Evolutionary conservation across 2,329 filamentous ascomycete species (phyloP), one percentile per base, ranked within the genome.

Genomic region (Fusarium hostae): DNA sequence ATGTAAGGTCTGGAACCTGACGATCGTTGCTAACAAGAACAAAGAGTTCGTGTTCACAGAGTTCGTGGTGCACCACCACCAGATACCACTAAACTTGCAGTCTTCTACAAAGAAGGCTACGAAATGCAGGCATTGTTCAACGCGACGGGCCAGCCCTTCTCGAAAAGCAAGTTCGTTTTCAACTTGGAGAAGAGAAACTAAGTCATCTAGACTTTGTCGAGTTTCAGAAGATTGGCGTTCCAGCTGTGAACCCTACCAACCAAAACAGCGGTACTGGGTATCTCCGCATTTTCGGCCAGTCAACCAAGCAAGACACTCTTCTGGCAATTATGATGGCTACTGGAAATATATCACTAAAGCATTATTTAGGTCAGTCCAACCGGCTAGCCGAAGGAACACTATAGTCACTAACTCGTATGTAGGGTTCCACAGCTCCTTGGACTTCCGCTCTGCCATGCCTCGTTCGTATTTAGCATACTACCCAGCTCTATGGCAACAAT

Each of bases 361-460:
- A 56, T 47, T 56, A 45, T 9, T 56, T 39, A 2, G 52, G 51
- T 34, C 2, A 3, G 44, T 9, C 6, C 8, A n/a, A n/a, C 13
- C 20, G 3, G 2, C 9, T 13, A 30, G 9, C 22, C 5, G n/a
- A 18, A 48, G 12, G 18, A 6, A 18, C 12, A 0, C 1, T 18
- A 24, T 1, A 7, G 12, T 45, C 1, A 26, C 37, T 45, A 20
- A 45, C 28, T 24, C 16, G 3, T n/a, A 5, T 5, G 1, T 2
- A 56, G 52, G 52, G 6, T 45, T 56, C 10, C 52, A 56, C 16
- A 45, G 39, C n/a, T 56, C 52, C 15, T 45, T 56, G 6, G 52
- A 56, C 10, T 34, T 45, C 20, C 52, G 52, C 9, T 45, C 28
- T n/a, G 52, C 39, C 20, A 34, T 56, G 28, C 52, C 52, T 9